A percentile compares a stretch with the other conserved stretches of the same genome.
Conservation (phyloP, 2,329 filamentous ascomycete species). For the Verticillium alfalfae region DNA sequence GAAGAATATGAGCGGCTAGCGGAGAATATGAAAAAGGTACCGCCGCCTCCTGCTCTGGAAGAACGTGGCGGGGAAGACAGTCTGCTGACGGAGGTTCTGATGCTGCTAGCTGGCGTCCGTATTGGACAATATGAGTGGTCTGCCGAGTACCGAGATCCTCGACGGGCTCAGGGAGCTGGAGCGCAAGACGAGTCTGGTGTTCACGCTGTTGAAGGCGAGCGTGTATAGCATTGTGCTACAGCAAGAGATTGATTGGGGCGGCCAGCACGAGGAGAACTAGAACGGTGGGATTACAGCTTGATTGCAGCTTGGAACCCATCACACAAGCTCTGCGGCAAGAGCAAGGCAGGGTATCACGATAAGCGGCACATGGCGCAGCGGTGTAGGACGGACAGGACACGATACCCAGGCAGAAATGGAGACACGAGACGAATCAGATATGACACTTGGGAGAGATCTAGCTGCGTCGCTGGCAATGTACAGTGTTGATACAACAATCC, state of each 20-base stretch:
- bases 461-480: conserved; percentile 1
- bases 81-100: neutral
- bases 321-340: neutral
- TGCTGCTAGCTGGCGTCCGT: conserved; percentile 47
- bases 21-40: conserved; percentile 85
- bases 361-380: neutral
- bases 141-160: conserved; percentile 74
- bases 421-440: neutral
- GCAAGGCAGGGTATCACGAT: neutral
- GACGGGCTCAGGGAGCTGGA: conserved; percentile 85
- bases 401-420: conserved; percentile 1
- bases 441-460: conserved; percentile 3
- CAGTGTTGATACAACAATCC: conserved; percentile 2
- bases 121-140: conserved; percentile 59
- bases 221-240: conserved; percentile 98
- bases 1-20: conserved; percentile 88
- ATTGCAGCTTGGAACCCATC: no score
- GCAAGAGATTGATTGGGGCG: conserved; percentile 82
- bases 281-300: conserved; percentile 8
- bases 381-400: neutral
- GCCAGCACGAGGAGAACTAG: conserved; percentile 21
- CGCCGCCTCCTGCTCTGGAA: neutral
- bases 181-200: conserved; percentile 90
- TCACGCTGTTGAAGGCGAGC: conserved; percentile 93
- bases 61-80: neutral